Conservation (phyloP, 1,284 basidiomycete species). For the Leccinum huronense region DNA sequence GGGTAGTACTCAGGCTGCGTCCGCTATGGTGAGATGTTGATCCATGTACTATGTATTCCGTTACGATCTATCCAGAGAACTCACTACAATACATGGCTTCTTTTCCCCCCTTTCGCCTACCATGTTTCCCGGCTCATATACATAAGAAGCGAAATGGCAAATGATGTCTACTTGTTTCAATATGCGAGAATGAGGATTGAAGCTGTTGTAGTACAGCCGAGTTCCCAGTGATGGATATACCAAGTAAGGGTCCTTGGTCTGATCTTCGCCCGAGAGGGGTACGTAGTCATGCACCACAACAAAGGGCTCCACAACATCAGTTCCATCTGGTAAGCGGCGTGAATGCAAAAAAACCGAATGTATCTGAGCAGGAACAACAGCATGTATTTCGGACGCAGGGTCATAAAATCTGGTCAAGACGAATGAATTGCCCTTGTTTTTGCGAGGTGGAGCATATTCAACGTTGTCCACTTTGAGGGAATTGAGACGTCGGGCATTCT, state of each 20-base stretch:
- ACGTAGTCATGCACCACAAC: background rate
- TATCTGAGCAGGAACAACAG: background rate
- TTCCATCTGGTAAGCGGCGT: background rate
- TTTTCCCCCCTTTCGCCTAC: background rate
- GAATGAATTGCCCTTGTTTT: background rate
- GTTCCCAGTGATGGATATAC: background rate
- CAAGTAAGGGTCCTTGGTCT: background rate
- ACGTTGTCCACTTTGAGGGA: background rate
- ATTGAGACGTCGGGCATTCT: background rate
- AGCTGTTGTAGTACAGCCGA: background rate
- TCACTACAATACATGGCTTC: background rate
- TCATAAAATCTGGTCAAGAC: background rate
- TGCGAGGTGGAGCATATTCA: background rate
- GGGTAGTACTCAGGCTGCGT: too few species aligned
- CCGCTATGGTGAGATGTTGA: too few species aligned
- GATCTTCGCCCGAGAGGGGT: background rate
- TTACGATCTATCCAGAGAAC: background rate
- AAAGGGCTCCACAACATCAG: background rate
- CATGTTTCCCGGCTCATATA: background rate
- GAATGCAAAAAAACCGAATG: background rate
- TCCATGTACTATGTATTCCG: background rate
- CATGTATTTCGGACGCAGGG: background rate
- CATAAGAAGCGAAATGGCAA: background rate
- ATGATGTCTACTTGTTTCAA: background rate
- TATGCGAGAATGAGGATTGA: background rate